Conservation (phyloP, 208 protist genomes). For the Herpetomonas tarakana region DNA sequence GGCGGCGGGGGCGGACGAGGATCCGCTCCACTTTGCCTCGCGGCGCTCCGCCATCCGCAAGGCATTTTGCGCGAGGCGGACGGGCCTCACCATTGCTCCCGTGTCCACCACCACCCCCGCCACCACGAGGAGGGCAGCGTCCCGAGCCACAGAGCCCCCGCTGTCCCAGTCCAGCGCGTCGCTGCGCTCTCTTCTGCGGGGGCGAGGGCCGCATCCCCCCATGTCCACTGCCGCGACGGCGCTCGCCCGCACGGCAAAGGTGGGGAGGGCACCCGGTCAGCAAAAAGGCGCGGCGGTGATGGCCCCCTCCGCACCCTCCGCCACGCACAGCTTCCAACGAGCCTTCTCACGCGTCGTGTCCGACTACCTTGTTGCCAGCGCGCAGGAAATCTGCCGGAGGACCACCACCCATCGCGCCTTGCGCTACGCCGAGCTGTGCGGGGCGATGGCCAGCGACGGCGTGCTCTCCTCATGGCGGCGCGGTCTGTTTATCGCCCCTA, state of each 20-base stretch:
- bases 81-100: no score
- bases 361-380: conserved; percentile 4
- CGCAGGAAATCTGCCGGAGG: not conserved
- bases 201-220: not conserved
- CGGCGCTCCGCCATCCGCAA: not conserved
- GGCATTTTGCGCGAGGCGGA: no score
- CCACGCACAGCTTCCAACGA: not conserved
- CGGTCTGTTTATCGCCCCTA: not conserved
- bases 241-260: not conserved
- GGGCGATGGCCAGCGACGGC: not conserved
- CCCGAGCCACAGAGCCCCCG: no score
- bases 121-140: not conserved
- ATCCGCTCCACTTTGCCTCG: not conserved
- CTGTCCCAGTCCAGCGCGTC: not conserved
- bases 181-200: not conserved
- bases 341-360: conserved; percentile 2
- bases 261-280: no score
- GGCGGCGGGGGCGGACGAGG: not conserved
- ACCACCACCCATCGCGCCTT: conserved; percentile 6
- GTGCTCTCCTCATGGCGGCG: not conserved
- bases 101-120: no score
- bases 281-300: not conserved
- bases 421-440: conserved; percentile 1
- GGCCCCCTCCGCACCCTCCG: not conserved
- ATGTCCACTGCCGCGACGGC: not conserved